These are phyloP conservation scores for Musa schizocarpa DNA, from an alignment of 176 grass and related monocot species.

Conservation along the genomic window DNA sequence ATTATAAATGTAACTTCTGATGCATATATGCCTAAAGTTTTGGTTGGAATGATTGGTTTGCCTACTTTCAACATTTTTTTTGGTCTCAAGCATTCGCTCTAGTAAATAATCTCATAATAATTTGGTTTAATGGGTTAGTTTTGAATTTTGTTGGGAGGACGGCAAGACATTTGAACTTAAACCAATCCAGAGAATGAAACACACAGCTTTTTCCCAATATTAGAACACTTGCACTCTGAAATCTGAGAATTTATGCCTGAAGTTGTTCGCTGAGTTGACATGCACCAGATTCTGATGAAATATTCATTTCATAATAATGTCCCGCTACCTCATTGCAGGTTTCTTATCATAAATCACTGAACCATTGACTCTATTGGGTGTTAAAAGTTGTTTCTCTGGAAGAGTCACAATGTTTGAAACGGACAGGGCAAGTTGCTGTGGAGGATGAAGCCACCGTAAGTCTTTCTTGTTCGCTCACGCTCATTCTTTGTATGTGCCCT, in stretches of 20 bases:
- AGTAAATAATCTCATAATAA: not conserved
- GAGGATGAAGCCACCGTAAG: not conserved
- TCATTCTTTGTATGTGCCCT: no score
- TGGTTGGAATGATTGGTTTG: not conserved
- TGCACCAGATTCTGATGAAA: no score
- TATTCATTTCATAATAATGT: no score
- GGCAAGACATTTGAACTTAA: no score
- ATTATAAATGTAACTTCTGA: slow-evolving; percentile 10
- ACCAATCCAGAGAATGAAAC: no score
- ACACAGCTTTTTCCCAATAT: no score
- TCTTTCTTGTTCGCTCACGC: not conserved
- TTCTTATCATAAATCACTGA: slow-evolving; percentile 62
- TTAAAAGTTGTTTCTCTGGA: not conserved
- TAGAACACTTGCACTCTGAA: no score
- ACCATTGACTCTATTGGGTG: slow-evolving; percentile 24
- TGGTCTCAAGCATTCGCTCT: not conserved
- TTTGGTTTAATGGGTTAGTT: slow-evolving; percentile 1
- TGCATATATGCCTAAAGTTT: no score
- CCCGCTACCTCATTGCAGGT: slow-evolving; percentile 39
- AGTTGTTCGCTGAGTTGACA: no score
- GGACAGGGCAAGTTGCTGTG: not conserved
- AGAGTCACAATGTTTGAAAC: not conserved
- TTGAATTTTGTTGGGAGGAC: no score
- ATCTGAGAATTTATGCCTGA: no score
- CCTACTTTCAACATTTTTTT: not conserved